These are phyloP conservation scores for Limonium bicolor DNA, from an alignment of 148 eudicot species.

Conservation along the genomic window DNA sequence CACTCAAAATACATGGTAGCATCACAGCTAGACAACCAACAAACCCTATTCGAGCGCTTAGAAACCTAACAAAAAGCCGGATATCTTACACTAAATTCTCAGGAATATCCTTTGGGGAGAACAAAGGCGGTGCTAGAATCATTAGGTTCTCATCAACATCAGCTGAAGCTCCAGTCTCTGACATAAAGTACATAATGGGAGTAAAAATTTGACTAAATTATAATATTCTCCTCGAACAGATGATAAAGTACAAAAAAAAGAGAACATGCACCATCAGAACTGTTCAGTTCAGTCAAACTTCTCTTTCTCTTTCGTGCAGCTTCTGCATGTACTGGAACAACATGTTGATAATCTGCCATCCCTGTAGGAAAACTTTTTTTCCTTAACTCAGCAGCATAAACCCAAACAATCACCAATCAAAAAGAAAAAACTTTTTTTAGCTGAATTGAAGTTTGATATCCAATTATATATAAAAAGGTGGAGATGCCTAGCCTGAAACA, in stretches of 20 bases:
- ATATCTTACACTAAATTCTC: conserved; percentile 68
- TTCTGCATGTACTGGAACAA: conserved; percentile 76
- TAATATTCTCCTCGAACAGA: neutral
- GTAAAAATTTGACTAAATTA: conserved; percentile 1
- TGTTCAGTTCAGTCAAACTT: conserved; percentile 47
- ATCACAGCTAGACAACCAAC: too few species aligned
- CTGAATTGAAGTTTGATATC: too few species aligned
- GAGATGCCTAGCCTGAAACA: too few species aligned
- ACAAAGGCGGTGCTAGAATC: conserved; percentile 64
- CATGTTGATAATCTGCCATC: conserved; percentile 95
- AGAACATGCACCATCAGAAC: conserved; percentile 33
- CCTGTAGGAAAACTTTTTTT: conserved; percentile 23
- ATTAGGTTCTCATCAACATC: conserved; percentile 55
- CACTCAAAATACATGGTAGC: too few species aligned
- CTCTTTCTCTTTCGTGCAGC: conserved; percentile 46
- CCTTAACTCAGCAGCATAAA: neutral
- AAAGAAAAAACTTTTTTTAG: too few species aligned
- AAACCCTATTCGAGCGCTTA: too few species aligned
- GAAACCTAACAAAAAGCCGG: conserved; percentile 1
- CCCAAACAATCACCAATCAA: too few species aligned
- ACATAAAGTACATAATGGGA: conserved; percentile 4
- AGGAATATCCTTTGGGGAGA: conserved; percentile 70
- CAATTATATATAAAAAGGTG: too few species aligned
- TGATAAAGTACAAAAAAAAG: too few species aligned
- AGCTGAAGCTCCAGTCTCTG: conserved; percentile 37